A percentile compares a stretch with the other conserved stretches of the same genome.
phyloP scores from a whole-genome alignment of 1,284 basidiomycete species.

The Irpex lacteus region DNA sequence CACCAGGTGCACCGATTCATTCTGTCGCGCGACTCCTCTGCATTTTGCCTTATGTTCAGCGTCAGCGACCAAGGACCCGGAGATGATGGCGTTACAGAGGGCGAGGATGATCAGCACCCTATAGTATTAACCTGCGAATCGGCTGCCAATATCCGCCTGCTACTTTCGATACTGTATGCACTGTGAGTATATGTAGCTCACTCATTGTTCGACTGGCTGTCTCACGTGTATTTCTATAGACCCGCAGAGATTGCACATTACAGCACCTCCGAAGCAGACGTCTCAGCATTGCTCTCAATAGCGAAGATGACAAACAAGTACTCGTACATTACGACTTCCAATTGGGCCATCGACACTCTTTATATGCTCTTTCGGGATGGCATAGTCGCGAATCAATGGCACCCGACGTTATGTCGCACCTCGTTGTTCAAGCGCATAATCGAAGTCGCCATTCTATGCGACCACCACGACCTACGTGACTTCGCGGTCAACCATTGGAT shows the following conservation, averaged over 20 bases:
- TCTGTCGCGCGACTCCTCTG: slow-evolving; percentile 47
- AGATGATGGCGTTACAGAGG: slow-evolving; percentile 29
- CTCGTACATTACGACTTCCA: slow-evolving; percentile 28
- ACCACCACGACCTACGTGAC: slow-evolving; percentile 22
- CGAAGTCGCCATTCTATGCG: slow-evolving; percentile 30
- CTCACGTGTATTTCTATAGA: slow-evolving; percentile 14
- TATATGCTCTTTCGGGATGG: slow-evolving; percentile 19
- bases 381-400: slow-evolving; percentile 10
- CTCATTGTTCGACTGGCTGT: neutral
- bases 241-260: slow-evolving; percentile 25
- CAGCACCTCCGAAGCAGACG: slow-evolving; percentile 17
- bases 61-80: slow-evolving; percentile 19
- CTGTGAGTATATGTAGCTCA: slow-evolving; percentile 34
- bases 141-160: slow-evolving; percentile 42
- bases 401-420: slow-evolving; percentile 4
- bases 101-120: slow-evolving; percentile 44
- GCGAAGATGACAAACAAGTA: slow-evolving; percentile 33
- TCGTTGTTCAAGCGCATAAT: slow-evolving; percentile 26
- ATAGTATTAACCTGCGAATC: slow-evolving; percentile 47
- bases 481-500: slow-evolving; percentile 27
- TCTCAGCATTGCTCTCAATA: slow-evolving; percentile 27
- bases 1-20: slow-evolving; percentile 48
- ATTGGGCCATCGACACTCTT: slow-evolving; percentile 29
- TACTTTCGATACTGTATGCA: slow-evolving; percentile 49
- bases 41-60: slow-evolving; percentile 52